These are phyloP conservation scores for Begonia peltatifolia DNA, from an alignment of 306 rosid species.

Conservation along the genomic window DNA sequence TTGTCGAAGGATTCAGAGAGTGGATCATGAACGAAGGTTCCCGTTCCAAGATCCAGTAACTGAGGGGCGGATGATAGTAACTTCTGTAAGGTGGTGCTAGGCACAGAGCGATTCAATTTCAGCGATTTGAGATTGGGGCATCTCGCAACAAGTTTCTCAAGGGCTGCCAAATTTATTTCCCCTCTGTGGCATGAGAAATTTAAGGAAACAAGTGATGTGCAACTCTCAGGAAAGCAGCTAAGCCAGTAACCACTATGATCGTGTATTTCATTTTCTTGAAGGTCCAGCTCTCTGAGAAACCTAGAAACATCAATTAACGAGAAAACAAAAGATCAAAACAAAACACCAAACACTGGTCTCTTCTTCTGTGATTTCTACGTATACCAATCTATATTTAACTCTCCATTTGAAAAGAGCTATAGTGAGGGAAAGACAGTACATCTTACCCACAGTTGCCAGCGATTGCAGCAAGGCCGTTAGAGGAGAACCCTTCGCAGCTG, in stretches of 20 bases:
- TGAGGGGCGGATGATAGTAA: slow-evolving; percentile 47
- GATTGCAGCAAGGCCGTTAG: slow-evolving; percentile 66
- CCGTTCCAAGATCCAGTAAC: slow-evolving; percentile 60
- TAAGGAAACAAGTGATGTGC: slow-evolving; percentile 58
- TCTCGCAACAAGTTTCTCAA: slow-evolving; percentile 69
- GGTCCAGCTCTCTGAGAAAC: slow-evolving; percentile 65
- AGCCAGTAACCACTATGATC: slow-evolving; percentile 76
- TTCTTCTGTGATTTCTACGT: neutral
- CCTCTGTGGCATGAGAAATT: slow-evolving; percentile 74
- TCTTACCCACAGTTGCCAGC: slow-evolving; percentile 71
- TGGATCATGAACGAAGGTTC: slow-evolving; percentile 32
- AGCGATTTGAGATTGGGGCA: slow-evolving; percentile 68
- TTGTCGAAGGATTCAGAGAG: slow-evolving; percentile 25
- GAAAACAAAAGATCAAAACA: neutral
- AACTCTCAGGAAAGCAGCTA: slow-evolving; percentile 55
- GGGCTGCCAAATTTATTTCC: slow-evolving; percentile 40
- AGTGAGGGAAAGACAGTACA: neutral
- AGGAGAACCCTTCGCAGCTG: slow-evolving; percentile 74
- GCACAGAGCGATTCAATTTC: slow-evolving; percentile 53
- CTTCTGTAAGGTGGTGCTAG: slow-evolving; percentile 34
- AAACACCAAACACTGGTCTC: slow-evolving; percentile 1
- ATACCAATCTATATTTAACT: neutral
- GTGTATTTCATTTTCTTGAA: slow-evolving; percentile 76
- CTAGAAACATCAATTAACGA: slow-evolving; percentile 11
- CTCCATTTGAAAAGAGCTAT: neutral